These are phyloP conservation scores for Bathelium albidoporum DNA, from an alignment of 495 filamentous ascomycete genomes.

Conservation along the genomic window DNA sequence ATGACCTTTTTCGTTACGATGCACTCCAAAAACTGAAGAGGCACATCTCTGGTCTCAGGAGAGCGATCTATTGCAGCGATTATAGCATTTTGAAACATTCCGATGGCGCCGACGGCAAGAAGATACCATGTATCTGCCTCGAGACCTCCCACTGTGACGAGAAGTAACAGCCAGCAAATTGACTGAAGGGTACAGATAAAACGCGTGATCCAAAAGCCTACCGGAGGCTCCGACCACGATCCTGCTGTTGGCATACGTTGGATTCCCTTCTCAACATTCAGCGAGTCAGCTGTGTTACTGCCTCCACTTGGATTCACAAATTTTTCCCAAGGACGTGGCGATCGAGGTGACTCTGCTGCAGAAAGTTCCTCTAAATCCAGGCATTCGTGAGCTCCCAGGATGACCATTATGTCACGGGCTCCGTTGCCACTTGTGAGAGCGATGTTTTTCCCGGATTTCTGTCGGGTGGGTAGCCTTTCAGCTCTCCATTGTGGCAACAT, in stretches of 20 bases:
- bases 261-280: not conserved
- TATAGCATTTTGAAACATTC: not conserved
- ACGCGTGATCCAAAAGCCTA: conserved; percentile 7
- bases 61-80: not conserved
- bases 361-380: conserved; percentile 9
- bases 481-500: conserved; percentile 23
- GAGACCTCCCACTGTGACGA: conserved; percentile 6
- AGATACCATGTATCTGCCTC: conserved; percentile 8
- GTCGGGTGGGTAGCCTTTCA: not conserved
- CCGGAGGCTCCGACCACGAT: not conserved
- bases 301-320: not conserved
- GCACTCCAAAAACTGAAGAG: conserved; percentile 2
- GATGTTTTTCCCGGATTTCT: conserved; percentile 2
- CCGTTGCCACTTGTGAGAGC: conserved; percentile 9
- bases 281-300: not conserved
- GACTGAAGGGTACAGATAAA: not conserved
- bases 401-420: conserved; percentile 3
- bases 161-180: conserved; percentile 1
- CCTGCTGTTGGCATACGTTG: not conserved
- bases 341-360: not conserved
- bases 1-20: conserved; percentile 10
- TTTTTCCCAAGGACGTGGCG: not conserved
- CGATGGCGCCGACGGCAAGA: conserved; percentile 5
- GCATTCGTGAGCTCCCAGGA: not conserved
- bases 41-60: conserved; percentile 6